Conservation (phyloP, 306 rosid genomes). For the Cucumis cinereus region DNA sequence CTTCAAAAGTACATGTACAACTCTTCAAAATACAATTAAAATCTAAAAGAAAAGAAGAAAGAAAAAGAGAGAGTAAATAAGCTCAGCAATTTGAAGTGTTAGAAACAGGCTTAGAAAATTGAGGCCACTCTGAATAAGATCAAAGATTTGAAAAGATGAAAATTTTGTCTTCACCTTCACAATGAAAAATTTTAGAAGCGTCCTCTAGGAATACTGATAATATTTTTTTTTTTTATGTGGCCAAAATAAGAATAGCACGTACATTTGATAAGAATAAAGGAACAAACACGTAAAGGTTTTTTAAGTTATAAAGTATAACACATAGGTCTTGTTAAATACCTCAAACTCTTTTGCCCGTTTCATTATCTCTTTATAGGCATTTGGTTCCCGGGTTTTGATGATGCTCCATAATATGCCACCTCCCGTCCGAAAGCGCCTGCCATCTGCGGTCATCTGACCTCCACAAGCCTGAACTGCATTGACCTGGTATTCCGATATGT, state of each 20-base stretch:
- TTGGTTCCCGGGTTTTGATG: conserved; percentile 72
- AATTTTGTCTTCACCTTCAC: neutral
- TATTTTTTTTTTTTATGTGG: neutral
- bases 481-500: conserved; percentile 36
- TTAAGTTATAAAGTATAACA: neutral
- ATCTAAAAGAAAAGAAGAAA: neutral
- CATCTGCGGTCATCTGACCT: conserved; percentile 76
- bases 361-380: conserved; percentile 81
- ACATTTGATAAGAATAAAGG: neutral
- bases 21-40: neutral
- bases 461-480: conserved; percentile 78
- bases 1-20: neutral
- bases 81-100: neutral
- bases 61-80: neutral
- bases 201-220: neutral
- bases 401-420: conserved; percentile 86
- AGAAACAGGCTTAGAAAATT: neutral
- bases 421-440: conserved; percentile 56
- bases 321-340: conserved; percentile 25
- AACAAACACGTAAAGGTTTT: neutral
- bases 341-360: conserved; percentile 69
- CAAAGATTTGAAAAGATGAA: neutral
- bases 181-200: neutral
- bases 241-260: neutral
- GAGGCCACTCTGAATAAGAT: neutral